Percentiles rank a stretch among this genome's conserved stretches.
phyloP scores from a whole-genome alignment of 202 grass and related monocot genomes.

The Eragrostis tef region DNA sequence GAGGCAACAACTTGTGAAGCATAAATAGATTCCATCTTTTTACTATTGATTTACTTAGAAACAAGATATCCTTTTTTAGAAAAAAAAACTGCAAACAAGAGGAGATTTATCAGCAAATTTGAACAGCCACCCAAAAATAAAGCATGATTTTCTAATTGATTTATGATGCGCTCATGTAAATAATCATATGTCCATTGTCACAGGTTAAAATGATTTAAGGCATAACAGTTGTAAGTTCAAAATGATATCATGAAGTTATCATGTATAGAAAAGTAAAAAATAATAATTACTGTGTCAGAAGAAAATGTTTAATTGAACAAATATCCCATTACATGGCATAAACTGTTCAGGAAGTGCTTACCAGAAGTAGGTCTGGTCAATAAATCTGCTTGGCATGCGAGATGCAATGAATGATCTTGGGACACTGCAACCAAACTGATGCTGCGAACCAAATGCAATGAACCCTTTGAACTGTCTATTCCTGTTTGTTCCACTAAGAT shows the following conservation, averaged over 20 bases:
- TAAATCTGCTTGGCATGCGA: conserved; percentile 75
- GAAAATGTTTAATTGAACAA: conserved; percentile 21
- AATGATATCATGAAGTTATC: not conserved
- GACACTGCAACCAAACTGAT: conserved; percentile 90
- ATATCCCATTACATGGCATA: conserved; percentile 27
- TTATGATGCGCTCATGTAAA: not conserved
- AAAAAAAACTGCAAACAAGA: not conserved
- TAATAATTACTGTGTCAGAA: not conserved
- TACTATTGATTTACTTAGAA: conserved; percentile 31
- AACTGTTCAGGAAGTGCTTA: conserved; percentile 40
- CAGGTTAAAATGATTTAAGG: conserved; percentile 29
- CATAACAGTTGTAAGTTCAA: not conserved
- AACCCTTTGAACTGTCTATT: conserved; percentile 69
- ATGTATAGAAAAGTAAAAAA: not conserved
- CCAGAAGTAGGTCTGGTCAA: conserved; percentile 58
- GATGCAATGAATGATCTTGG: conserved; percentile 78
- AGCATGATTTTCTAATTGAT: not conserved
- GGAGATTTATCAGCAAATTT: not conserved
- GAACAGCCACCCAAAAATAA: not conserved
- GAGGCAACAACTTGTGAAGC: not conserved
- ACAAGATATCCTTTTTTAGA: not conserved
- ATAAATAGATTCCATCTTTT: not conserved
- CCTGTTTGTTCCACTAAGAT: conserved; percentile 70
- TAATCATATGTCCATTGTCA: not conserved
- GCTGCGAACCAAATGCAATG: conserved; percentile 82